Percentiles rank a stretch among this genome's conserved stretches.
These are phyloP conservation scores for Aspergillus carbonarius DNA, from an alignment of 2,329 filamentous ascomycete species.

Conservation along the genomic window DNA sequence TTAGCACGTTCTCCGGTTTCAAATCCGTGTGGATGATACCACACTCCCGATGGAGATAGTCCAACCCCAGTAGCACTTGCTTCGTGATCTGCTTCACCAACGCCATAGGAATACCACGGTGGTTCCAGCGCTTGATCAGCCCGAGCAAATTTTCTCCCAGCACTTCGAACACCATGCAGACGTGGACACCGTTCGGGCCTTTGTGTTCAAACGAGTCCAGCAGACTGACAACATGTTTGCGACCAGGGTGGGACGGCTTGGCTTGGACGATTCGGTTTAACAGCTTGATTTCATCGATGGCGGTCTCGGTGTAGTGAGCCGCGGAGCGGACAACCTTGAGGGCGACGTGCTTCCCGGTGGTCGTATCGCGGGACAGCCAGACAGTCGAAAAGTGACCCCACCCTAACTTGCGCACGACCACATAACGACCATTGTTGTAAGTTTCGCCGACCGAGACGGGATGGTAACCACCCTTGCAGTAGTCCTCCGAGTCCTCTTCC, in stretches of 20 bases:
- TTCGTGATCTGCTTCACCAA: constrained; percentile 99
- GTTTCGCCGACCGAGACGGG: constrained; percentile 91
- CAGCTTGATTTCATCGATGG: constrained; percentile 97
- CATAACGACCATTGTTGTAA: constrained; percentile 97
- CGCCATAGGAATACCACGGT: constrained; percentile 92
- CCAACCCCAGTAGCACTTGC: constrained; percentile 90
- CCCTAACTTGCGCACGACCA: constrained; percentile 90
- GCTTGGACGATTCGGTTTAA: constrained; percentile 95
- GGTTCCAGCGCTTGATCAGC: constrained; percentile 97
- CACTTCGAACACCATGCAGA: constrained; percentile 99
- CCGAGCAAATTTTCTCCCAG: constrained; percentile 92
- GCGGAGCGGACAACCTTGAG: constrained; percentile 97
- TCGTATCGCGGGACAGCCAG: constrained; percentile 80
- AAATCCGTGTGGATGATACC: constrained; percentile 98
- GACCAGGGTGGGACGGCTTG: constrained; percentile 89
- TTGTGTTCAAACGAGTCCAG: constrained; percentile 98
- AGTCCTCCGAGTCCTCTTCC: constrained; percentile 98
- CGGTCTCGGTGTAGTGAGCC: constrained; percentile 97
- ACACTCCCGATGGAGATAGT: constrained; percentile 96
- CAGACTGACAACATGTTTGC: constrained; percentile 91
- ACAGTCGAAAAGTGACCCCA: constrained; percentile 99
- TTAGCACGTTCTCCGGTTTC: constrained; percentile 96
- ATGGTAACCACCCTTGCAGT: constrained; percentile 98
- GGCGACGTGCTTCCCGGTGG: constrained; percentile 87
- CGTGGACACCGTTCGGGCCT: constrained; percentile 91